phyloP scores from a whole-genome alignment of 1,139 yeast species.

The Yamadazyma jaroonii region DNA sequence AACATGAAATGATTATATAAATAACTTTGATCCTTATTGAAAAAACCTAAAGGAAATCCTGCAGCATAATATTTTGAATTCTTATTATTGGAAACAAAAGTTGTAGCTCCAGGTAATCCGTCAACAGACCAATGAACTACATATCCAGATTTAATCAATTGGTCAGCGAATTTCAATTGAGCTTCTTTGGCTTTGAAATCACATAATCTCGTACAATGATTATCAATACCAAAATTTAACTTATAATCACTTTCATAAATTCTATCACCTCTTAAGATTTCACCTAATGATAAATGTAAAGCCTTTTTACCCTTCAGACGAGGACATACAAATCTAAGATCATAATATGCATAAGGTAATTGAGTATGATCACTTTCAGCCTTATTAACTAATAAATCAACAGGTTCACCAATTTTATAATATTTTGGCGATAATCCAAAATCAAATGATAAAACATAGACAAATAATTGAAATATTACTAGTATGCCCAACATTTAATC shows the following conservation, averaged over 20 bases:
- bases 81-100: conserved; percentile 63
- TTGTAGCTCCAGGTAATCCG: conserved; percentile 86
- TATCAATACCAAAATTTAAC: conserved; percentile 59
- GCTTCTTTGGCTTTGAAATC: conserved; percentile 52
- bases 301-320: conserved; percentile 54
- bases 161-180: conserved; percentile 55
- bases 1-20: conserved; percentile 79
- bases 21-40: conserved; percentile 53
- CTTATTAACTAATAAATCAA: conserved; percentile 72
- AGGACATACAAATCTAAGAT: conserved; percentile 79
- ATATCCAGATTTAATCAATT: conserved; percentile 65
- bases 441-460: background rate
- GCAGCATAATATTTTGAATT: conserved; percentile 72
- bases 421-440: conserved; percentile 20
- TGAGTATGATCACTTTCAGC: conserved; percentile 76
- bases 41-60: conserved; percentile 83
- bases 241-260: conserved; percentile 72
- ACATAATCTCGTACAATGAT: conserved; percentile 66
- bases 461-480: no score
- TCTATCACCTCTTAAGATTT: conserved; percentile 78
- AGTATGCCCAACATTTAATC: no score
- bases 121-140: conserved; percentile 84
- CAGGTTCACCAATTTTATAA: conserved; percentile 54
- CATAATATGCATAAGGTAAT: conserved; percentile 75
- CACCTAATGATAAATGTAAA: conserved; percentile 69